These are phyloP conservation scores for Carex scoparia DNA, from an alignment of 176 grass and related monocot species.

Conservation along the genomic window DNA sequence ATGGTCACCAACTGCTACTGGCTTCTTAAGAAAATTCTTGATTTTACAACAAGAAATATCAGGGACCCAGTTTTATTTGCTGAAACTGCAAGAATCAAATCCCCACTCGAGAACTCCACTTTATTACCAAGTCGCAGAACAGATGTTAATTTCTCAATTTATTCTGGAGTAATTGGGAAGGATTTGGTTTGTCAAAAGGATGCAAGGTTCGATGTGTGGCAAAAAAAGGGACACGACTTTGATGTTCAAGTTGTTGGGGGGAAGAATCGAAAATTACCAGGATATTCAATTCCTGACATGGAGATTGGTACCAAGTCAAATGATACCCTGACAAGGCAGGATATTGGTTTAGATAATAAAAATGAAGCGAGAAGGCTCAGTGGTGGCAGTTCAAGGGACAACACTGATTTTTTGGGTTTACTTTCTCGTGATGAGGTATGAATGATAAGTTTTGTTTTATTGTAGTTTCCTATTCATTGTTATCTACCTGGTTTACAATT, in stretches of 20 bases:
- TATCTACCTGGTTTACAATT: slow-evolving; percentile 8
- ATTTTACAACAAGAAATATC: slow-evolving; percentile 71
- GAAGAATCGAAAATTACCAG: slow-evolving; percentile 59
- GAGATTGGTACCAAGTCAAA: slow-evolving; percentile 29
- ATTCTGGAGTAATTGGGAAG: slow-evolving; percentile 67
- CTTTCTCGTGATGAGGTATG: slow-evolving; percentile 81
- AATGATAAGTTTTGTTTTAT: slow-evolving; percentile 6
- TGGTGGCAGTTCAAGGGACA: slow-evolving; percentile 45
- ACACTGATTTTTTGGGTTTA: slow-evolving; percentile 65
- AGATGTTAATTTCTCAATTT: slow-evolving; percentile 83
- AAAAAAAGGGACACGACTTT: slow-evolving; percentile 64
- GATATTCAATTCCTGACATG: slow-evolving; percentile 37
- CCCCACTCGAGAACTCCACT: slow-evolving; percentile 45
- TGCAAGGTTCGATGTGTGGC: slow-evolving; percentile 81
- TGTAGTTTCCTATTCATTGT: slow-evolving; percentile 17
- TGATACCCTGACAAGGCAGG: slow-evolving; percentile 21
- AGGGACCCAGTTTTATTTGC: slow-evolving; percentile 87
- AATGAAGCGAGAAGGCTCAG: slow-evolving; percentile 25
- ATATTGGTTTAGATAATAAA: slow-evolving; percentile 27
- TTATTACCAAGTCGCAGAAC: slow-evolving; percentile 51
- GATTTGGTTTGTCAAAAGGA: slow-evolving; percentile 84
- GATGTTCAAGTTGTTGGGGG: slow-evolving; percentile 36
- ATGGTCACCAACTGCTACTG: slow-evolving; percentile 99
- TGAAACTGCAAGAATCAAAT: slow-evolving; percentile 50
- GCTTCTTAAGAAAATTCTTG: slow-evolving; percentile 83